A percentile compares a stretch with the other conserved stretches of the same genome.
Evolutionary conservation across 495 filamentous ascomycete species (phyloP).

Genomic region (Xylaria acuta): DNA sequence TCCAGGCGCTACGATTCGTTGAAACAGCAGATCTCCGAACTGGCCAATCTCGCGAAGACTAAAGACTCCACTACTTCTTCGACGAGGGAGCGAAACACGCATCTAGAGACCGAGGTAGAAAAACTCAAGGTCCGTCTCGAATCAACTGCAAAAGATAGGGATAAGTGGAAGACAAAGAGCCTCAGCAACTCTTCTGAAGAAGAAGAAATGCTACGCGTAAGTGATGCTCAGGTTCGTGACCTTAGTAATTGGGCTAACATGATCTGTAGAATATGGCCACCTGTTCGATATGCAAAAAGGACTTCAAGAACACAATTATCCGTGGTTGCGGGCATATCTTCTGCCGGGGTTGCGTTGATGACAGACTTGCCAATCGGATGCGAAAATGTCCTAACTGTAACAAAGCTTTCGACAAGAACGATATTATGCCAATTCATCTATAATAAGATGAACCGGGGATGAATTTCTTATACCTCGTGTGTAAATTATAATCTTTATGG

Average conservation of each 20-base stretch:
- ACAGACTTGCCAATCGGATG: slow-evolving; percentile 83
- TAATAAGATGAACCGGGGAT: slow-evolving; percentile 33
- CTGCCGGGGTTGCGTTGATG: slow-evolving; percentile 86
- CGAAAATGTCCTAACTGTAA: slow-evolving; percentile 95
- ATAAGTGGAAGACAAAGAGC: slow-evolving; percentile 81
- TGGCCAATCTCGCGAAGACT: slow-evolving; percentile 70
- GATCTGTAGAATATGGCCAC: slow-evolving; percentile 74
- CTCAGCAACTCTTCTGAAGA: slow-evolving; percentile 80
- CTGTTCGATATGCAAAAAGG: slow-evolving; percentile 85
- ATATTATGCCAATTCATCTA: slow-evolving; percentile 74
- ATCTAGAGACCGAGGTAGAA: slow-evolving; percentile 72
- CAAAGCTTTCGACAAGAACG: slow-evolving; percentile 85
- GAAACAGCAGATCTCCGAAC: slow-evolving; percentile 76
- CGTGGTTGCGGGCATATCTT: slow-evolving; percentile 97
- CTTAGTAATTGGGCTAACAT: slow-evolving; percentile 25
- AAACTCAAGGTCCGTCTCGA: slow-evolving; percentile 73
- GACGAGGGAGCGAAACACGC: slow-evolving; percentile 66
- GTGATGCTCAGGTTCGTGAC: slow-evolving; percentile 39
- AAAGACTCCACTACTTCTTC: slow-evolving; percentile 73
- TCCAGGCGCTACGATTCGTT: slow-evolving; percentile 70
- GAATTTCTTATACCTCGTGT: slow-evolving; percentile 12
- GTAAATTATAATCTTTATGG: slow-evolving; percentile 37
- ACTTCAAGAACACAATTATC: slow-evolving; percentile 92
- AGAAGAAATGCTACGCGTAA: slow-evolving; percentile 82
- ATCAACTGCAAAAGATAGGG: slow-evolving; percentile 75